Evolutionary conservation across 257 asterid species (phyloP), one percentile per base, ranked within the genome.

Genomic region (Buddleja alternifolia): DNA sequence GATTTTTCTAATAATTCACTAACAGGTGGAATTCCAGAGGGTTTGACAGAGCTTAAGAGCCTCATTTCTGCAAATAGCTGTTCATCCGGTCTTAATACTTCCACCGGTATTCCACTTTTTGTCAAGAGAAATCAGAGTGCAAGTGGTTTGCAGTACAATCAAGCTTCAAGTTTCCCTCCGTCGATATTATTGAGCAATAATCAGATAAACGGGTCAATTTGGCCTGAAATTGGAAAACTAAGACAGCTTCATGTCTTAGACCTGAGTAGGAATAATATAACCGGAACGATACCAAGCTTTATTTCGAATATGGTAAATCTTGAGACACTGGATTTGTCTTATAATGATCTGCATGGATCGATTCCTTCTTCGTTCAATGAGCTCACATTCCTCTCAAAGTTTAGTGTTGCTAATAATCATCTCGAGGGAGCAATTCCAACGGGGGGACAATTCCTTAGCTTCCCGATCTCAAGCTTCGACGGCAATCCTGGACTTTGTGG

Each of bases 401-500:
- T 94, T 66, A 89, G 88, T 32, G 97, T 94, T 7, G 99, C 97
- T 44, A 44, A 89, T 70, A 94, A 94, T 77, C 88, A 78, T 70
- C 83, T 94, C 53, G 84, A 54, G 25, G 99, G 97, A 29, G 77
- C 87, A n/a, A 81, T 94, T 36, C 99, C 99, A 8, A 79, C 85
- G 0, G 97, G 96, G 1, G 97, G 99, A 0, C 99, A 93, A 63
- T 93, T 93, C 63, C 80, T 87, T 1, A 93, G 96, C 78, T 93
- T 93, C 55, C 88, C 99, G 19, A 77, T 63, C 84, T 93, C 99
- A 11, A 93, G 99, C 82, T 93, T 88, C 37, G 97, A 90, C 25
- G 99, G 99, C 1, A 93, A 93, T 70, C 85, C 86, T 3, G 97
- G 93, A 34, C 96, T 93, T 54, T 90, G 97, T 60, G 97, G 96